Evolutionary conservation across 164 flowering plant species (phyloP), one percentile per base, ranked within the genome.

Genomic region (Aristolochia contorta): DNA sequence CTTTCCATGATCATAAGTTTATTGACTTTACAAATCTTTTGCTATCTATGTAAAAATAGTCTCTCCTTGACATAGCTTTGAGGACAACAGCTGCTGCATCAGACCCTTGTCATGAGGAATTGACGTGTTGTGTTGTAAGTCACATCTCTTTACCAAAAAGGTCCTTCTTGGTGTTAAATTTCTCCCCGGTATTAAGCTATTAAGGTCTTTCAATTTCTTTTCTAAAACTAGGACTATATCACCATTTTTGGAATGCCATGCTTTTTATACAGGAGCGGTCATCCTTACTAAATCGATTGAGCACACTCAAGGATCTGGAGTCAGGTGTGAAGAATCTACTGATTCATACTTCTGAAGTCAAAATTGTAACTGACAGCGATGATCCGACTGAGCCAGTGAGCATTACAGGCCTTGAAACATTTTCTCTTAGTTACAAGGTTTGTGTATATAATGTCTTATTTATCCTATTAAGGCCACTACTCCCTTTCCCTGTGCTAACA

Each of bases 11-110:
- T 49, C 53, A 49, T 49, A 18, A 49, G 19, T 49, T 18, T 49
- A 20, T 12, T 49, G 19, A 13, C n/a, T 10, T 58, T 37, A 33
- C 9, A 19, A 12, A 18, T 41, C 22, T 8, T 61, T 70, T 27
- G 55, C 21, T 45, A 8, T 19, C 20, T 16, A 21, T 60, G 58
- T 53, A 49, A 43, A 51, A 19, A 23, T 61, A 93, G 99, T 88
- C 99, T 72, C 85, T 94, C 27, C 73, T 94, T 67, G 99, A 94
- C 76, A 86, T 94, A 74, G 99, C 99, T 63, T 72, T 91, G 78
- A 89, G 96, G 47, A 78, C 88, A 46, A 84, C 99, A 33, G 95
- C 96, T 65, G 97, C 96, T 72, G 96, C 91, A 58, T 80, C 95
- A 62, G 97, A 94, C 80, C 96, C 97, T 58, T 82, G 74, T 58